Evolutionary conservation across 2,329 filamentous ascomycete genomes (phyloP).

Genomic region (Apiospora phragmitis): DNA sequence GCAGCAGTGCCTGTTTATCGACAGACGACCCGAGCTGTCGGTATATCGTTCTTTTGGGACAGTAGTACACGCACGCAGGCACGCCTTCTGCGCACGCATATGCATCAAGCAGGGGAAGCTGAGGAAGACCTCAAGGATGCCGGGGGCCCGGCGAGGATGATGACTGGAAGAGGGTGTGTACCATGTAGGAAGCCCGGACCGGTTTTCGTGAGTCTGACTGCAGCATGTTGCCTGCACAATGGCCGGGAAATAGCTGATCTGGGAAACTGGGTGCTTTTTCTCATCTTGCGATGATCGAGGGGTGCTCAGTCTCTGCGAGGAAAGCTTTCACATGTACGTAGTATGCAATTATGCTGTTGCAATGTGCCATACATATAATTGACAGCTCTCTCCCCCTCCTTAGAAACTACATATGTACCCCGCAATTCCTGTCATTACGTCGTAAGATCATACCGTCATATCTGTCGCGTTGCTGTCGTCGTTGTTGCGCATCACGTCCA

Average conservation of each 20-base stretch:
- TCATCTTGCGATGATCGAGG: not conserved
- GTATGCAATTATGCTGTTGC: not conserved
- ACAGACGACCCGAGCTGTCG: not conserved
- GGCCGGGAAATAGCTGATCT: not conserved
- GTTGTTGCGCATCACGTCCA: not conserved
- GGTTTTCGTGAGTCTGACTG: conserved; percentile 4
- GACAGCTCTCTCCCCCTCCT: not conserved
- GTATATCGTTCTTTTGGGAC: not conserved
- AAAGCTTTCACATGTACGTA: not conserved
- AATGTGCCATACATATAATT: not conserved
- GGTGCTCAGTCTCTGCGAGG: not conserved
- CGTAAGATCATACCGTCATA: not conserved
- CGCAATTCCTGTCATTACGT: not conserved
- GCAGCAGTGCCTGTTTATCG: not conserved
- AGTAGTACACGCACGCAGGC: not conserved
- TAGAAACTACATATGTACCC: not conserved
- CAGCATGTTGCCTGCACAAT: not conserved
- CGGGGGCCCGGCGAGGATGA: not conserved
- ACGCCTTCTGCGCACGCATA: not conserved
- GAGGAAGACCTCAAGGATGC: not conserved
- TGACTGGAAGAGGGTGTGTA: not conserved
- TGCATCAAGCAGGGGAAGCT: conserved; percentile 2
- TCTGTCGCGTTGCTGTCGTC: not conserved
- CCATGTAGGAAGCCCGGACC: not conserved
- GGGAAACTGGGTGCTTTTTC: not conserved